These are phyloP conservation scores for Brassica rapa DNA, from an alignment of 345 rosid genomes.

Conservation along the genomic window DNA sequence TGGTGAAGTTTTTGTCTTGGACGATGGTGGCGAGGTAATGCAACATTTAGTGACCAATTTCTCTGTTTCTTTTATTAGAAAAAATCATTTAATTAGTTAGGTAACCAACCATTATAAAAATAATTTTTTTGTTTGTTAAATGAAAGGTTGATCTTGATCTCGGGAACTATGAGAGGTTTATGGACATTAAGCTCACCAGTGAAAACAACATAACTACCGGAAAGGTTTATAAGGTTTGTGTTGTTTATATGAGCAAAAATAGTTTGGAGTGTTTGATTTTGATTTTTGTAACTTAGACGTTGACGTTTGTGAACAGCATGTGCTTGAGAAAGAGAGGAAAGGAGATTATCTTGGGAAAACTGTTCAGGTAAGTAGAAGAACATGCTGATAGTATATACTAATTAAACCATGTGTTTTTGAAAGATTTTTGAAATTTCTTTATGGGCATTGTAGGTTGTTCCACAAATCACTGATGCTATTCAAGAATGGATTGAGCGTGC, in stretches of 20 bases:
- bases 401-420: conserved; percentile 4
- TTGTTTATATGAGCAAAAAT: background rate
- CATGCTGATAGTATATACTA: background rate
- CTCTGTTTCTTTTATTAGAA: conserved; percentile 9
- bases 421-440: background rate
- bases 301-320: conserved; percentile 52
- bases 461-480: conserved; percentile 94
- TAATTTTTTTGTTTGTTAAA: background rate
- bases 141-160: conserved; percentile 97
- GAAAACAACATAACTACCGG: conserved; percentile 96
- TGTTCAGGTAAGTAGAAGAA: conserved; percentile 64
- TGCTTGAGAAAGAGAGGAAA: conserved; percentile 86
- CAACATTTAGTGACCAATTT: background rate
- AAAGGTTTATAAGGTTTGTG: conserved; percentile 81
- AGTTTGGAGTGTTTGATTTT: background rate
- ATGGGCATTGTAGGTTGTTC: conserved; percentile 66
- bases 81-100: background rate
- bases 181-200: conserved; percentile 78
- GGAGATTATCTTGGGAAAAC: conserved; percentile 98
- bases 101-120: conserved; percentile 1
- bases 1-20: conserved; percentile 85
- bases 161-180: conserved; percentile 95
- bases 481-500: conserved; percentile 97
- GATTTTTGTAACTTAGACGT: conserved; percentile 5
- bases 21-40: conserved; percentile 92